Base-by-base conservation (phyloP, 2,329 filamentous ascomycete genomes). In the Clarireedia paspali region DNA sequence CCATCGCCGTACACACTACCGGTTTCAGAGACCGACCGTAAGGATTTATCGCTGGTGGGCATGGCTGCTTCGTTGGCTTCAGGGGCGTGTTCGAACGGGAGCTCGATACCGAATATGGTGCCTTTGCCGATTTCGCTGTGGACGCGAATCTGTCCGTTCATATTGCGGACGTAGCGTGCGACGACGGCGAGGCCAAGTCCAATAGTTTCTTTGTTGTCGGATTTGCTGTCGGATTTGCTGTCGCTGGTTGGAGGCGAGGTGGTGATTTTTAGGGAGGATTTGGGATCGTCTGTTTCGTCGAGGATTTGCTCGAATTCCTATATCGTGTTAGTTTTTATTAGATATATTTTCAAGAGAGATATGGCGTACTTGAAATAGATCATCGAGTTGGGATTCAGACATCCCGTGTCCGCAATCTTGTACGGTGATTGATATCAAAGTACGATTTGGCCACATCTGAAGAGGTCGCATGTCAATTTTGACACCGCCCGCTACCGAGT, bases 241-340 rank as follows among this genome's bases (percentile, higher is more conserved):
- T 44, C n/a, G 9, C 10, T 44, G 7, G 56, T 38, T 5, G 60
- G 55, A 1, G 50, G n/a, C 14, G 26, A 17, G 15, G 4, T 55
- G 40, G 6, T 6, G 12, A 15, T 26, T 30, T 15, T 49, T 48
- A 17, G 53, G 15, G 4, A 2, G 17, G 47, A 17, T 53, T 51
- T 27, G 60, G 57, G 39, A 12, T 70, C 67, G 23, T 73, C 69
- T 0, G 68, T 70, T 50, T 80, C 77, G 1, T 70, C 73, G 50
- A 72, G 75, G 15, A 85, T 79, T 63, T 85, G 78, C 59, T 84
- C 81, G 5, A 84, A 68, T 46, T 84, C 80, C 49, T 40, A 14
- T 6, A 2, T 40, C 6, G 17, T 17, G 27, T 30, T 30, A 30
- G 10, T 2, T 30, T 9, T 30, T 6, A 9, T 3, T 7, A 4